Conservation (phyloP, 2,329 filamentous ascomycete species). For the Sordariomycetes sp. region DNA sequence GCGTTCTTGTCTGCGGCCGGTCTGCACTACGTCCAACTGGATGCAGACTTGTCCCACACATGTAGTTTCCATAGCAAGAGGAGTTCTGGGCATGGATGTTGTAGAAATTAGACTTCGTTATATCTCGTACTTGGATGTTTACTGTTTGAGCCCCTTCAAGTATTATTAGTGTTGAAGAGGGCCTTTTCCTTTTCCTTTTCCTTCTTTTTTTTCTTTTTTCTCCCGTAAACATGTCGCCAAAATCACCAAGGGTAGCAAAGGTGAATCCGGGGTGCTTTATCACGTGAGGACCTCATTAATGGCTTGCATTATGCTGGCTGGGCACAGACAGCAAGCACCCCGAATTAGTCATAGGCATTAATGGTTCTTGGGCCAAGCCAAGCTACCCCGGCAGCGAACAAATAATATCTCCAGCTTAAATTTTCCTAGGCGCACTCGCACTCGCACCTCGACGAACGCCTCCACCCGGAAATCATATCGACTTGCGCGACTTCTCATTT, state of each 20-base stretch:
- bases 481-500: not conserved
- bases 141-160: too few relatives aligned
- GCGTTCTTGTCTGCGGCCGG: not conserved
- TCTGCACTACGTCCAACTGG: not conserved
- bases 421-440: constrained; percentile 3
- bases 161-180: too few relatives aligned
- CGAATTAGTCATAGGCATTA: not conserved
- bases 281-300: not conserved
- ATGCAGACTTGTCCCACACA: not conserved
- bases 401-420: constrained; percentile 4
- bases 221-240: too few relatives aligned
- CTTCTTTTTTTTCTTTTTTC: too few relatives aligned
- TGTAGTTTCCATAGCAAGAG: too few relatives aligned
- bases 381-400: not conserved
- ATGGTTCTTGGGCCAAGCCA: not conserved
- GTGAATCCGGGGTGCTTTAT: not conserved
- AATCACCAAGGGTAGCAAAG: too few relatives aligned
- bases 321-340: not conserved
- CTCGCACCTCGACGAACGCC: not conserved
- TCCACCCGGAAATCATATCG: not conserved
- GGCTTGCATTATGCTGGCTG: not conserved
- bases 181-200: too few relatives aligned
- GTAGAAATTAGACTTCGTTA: too few relatives aligned
- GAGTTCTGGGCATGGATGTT: too few relatives aligned
- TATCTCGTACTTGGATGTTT: too few relatives aligned